Evolutionary conservation across 164 flowering plant genomes (phyloP).

Genomic region (Vitis labrusca): DNA sequence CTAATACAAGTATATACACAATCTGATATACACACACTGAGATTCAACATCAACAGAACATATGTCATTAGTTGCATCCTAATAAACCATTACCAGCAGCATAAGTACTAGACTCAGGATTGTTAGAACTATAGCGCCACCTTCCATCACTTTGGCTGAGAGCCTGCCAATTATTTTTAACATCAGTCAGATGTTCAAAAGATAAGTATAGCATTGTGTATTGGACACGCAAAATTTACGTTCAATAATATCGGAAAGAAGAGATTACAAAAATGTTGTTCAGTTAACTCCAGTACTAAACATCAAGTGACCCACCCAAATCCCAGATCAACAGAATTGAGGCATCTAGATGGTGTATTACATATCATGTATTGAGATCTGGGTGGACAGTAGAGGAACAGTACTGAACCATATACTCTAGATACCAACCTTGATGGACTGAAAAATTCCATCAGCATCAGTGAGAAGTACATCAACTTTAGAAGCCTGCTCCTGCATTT

Average conservation of each 20-base stretch:
- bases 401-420: neutral
- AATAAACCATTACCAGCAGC: slow-evolving; percentile 71
- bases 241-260: neutral
- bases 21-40: neutral
- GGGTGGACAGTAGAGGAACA: neutral
- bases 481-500: slow-evolving; percentile 57
- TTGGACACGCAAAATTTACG: neutral
- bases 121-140: slow-evolving; percentile 80
- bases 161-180: slow-evolving; percentile 43
- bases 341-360: slow-evolving; percentile 4
- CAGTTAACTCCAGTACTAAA: neutral
- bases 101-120: slow-evolving; percentile 80
- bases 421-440: slow-evolving; percentile 74
- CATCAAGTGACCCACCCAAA: neutral
- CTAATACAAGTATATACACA: neutral
- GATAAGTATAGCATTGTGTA: neutral
- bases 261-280: neutral
- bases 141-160: slow-evolving; percentile 97
- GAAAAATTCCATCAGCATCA: slow-evolving; percentile 78
- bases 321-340: neutral
- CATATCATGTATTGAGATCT: neutral
- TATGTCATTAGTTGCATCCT: neutral
- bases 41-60: neutral
- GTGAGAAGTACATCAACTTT: slow-evolving; percentile 45
- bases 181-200: slow-evolving; percentile 2